These are phyloP conservation scores for Hermanozyma aechmeae DNA, from an alignment of 805 yeast genomes.

Conservation along the genomic window DNA sequence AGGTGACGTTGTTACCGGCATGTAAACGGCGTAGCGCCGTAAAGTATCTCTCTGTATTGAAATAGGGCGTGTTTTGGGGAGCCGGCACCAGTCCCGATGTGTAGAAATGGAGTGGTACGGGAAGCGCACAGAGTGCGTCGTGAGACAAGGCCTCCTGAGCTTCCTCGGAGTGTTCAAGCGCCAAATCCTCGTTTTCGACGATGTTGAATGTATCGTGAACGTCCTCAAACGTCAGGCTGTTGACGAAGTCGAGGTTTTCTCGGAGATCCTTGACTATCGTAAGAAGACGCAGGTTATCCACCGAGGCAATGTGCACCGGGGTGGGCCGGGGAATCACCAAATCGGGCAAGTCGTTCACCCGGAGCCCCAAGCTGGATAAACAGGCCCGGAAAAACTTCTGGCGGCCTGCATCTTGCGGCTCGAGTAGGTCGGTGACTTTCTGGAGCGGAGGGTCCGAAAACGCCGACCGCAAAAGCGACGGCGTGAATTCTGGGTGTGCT, in stretches of 20 bases:
- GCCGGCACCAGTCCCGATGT: constrained; percentile 40
- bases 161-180: constrained; percentile 12
- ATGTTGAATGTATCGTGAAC: constrained; percentile 50
- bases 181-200: constrained; percentile 16
- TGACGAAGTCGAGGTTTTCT: constrained; percentile 24
- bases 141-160: constrained; percentile 3
- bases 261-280: constrained; percentile 28
- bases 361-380: constrained; percentile 53
- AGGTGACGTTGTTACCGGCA: constrained; percentile 6
- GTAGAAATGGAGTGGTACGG: not conserved
- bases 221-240: constrained; percentile 34
- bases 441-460: constrained; percentile 21
- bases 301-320: constrained; percentile 50
- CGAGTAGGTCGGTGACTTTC: constrained; percentile 25
- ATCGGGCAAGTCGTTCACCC: constrained; percentile 45
- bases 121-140: not conserved
- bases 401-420: constrained; percentile 38
- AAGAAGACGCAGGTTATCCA: too few species aligned
- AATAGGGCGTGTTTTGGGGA: constrained; percentile 55
- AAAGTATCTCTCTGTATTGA: constrained; percentile 54
- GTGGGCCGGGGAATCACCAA: constrained; percentile 56
- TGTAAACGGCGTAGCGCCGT: constrained; percentile 26
- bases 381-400: constrained; percentile 47
- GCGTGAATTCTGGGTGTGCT: constrained; percentile 81
- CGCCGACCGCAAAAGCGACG: constrained; percentile 34